Evolutionary conservation across 768 basidiomycete species (phyloP), one percentile per base, ranked within the genome.

Genomic region (Rhizopogon roseolus): DNA sequence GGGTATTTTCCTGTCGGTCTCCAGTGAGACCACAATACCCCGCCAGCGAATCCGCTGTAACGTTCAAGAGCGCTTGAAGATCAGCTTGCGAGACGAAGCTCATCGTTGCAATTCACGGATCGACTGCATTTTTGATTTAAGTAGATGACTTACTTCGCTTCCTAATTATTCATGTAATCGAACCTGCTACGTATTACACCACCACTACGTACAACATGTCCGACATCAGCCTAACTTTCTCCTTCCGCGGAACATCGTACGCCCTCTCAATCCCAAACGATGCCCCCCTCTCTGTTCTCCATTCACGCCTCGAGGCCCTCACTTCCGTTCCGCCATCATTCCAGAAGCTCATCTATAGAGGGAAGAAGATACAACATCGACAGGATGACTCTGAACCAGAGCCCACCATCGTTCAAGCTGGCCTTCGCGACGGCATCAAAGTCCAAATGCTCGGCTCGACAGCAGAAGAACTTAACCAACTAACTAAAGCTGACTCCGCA

Each of bases 301-400:
- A 83, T 50, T 59, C 70, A 1, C 74, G 64, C 29, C 63, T 90
- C 4, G 80, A 85, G 62, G 77, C 82, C 57, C 74, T 88, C 28
- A 90, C 87, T 2, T 73, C 76, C 25, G 84, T 90, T 10, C 86
- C 87, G 0, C 76, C 81, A 4, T 64, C 75, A 3, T 69, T 84
- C 39, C 88, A 91, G 71, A 92, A 91, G 61, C 72, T 90, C 40
- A 65, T 90, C 8, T 86, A 78, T 71, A 88, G 82, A 63, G 86
- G 88, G 34, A 90, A 86, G 74, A 78, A 71, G 50, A 53, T 65
- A 34, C 67, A 16, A 44, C 66, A 16, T 57, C 46, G 34, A 25
- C 46, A 48, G 22, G 19, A 48, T 36, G 46, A 22, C 19, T 22
- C 34, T 16, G 62, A 39, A 60, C 25, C 69, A 54, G 44, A 75